Conservation (phyloP, 306 rosid genomes). For the Quercus berberidifolia region DNA sequence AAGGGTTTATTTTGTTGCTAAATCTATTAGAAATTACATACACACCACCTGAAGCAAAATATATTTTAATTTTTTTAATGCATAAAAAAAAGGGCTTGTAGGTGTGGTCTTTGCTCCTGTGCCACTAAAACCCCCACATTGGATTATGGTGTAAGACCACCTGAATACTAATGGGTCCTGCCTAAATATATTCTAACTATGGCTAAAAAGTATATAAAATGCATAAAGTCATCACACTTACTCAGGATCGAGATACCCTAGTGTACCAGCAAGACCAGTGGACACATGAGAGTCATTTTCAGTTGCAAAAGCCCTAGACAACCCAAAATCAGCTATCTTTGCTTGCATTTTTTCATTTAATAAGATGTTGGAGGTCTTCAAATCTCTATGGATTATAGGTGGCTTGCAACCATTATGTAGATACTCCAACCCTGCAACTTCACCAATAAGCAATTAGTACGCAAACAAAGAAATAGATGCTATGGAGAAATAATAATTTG, state of each 20-base stretch:
- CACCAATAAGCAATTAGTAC: neutral
- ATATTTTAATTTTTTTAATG: too few species aligned
- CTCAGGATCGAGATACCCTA: conserved; percentile 49
- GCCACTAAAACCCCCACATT: too few species aligned
- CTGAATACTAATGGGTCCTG: too few species aligned
- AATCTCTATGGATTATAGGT: conserved; percentile 42
- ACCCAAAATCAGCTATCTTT: conserved; percentile 50
- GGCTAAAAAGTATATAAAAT: too few species aligned
- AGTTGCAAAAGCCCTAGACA: conserved; percentile 27
- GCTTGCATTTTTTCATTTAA: conserved; percentile 31
- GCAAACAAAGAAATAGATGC: neutral
- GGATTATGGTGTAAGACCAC: too few species aligned
- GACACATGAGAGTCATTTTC: conserved; percentile 29
- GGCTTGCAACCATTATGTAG: conserved; percentile 40
- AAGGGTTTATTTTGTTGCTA: too few species aligned
- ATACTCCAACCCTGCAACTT: conserved; percentile 33
- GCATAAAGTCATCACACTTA: conserved; percentile 5
- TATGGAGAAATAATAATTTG: neutral
- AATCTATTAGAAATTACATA: too few species aligned
- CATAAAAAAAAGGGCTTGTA: too few species aligned
- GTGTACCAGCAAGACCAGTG: conserved; percentile 34
- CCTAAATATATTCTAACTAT: too few species aligned
- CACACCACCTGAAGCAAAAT: too few species aligned
- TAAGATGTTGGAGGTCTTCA: conserved; percentile 58
- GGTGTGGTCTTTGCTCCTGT: too few species aligned